Conservation (phyloP, 176 grass and related monocot species). For the Alloteropsis semialata region DNA sequence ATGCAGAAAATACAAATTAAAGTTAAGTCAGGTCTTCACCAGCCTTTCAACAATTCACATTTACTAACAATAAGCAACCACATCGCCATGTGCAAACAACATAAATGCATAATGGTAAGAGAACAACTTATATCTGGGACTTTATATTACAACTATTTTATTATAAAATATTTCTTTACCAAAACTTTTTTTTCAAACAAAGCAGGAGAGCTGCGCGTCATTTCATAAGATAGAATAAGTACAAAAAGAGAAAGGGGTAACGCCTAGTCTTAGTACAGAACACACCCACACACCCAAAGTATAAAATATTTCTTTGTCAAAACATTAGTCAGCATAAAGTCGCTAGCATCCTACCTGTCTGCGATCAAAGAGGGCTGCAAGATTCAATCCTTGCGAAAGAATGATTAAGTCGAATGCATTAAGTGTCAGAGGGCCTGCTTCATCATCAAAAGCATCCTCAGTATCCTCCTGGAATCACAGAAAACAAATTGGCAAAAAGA, state of each 20-base stretch:
- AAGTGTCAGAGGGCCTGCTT: conserved; percentile 75
- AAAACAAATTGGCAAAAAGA: conserved; percentile 16
- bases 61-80: conserved; percentile 4
- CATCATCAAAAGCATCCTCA: conserved; percentile 58
- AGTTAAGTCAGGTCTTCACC: background rate
- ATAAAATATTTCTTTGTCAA: background rate
- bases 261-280: no score
- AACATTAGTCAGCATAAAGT: conserved; percentile 6
- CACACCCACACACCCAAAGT: no score
- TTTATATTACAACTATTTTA: conserved; percentile 3
- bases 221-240: no score
- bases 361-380: conserved; percentile 86
- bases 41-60: background rate
- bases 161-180: background rate
- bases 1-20: background rate
- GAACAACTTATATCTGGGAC: background rate
- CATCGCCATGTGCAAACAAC: background rate
- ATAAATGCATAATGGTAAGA: conserved; percentile 17
- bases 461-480: conserved; percentile 51
- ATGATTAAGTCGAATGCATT: conserved; percentile 99
- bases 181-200: no score
- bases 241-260: no score
- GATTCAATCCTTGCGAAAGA: conserved; percentile 84
- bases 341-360: conserved; percentile 54
- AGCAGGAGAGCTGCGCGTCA: no score